These are phyloP conservation scores for Fusarium mundagurra DNA, from an alignment of 2,329 filamentous ascomycete genomes.

Conservation along the genomic window DNA sequence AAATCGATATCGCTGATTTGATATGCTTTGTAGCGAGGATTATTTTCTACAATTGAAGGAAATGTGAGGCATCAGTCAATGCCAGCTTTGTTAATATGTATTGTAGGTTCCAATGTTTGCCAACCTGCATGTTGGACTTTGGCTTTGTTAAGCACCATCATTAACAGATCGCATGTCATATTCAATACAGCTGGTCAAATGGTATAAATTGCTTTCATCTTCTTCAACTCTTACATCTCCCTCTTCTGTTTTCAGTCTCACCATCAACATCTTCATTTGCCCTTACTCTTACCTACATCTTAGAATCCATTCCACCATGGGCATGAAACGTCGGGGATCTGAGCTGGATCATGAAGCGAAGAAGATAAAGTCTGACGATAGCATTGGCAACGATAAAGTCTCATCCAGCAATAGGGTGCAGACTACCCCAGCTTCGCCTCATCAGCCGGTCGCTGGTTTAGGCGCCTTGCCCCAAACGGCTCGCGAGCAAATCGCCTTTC, in stretches of 20 bases:
- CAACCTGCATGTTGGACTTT: not conserved
- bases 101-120: accelerated
- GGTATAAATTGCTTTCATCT: not conserved
- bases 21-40: accelerated
- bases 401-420: accelerated
- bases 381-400: accelerated
- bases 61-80: not conserved
- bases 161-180: not conserved
- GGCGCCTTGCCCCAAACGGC: accelerated
- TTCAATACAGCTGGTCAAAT: not conserved
- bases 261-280: accelerated
- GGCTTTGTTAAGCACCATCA: not conserved
- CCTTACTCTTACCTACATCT: too few species aligned
- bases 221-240: accelerated
- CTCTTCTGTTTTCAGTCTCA: accelerated
- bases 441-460: not conserved
- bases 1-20: too few species aligned
- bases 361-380: not conserved
- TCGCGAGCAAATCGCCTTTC: not conserved
- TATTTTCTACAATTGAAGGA: not conserved
- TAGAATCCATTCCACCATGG: not conserved
- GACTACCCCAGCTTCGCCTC: not conserved
- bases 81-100: not conserved
- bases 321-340: not conserved
- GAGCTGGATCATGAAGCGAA: not conserved